Base-by-base conservation (phyloP, 352 stramenopile species). In the Globisporangium nunn region DNA sequence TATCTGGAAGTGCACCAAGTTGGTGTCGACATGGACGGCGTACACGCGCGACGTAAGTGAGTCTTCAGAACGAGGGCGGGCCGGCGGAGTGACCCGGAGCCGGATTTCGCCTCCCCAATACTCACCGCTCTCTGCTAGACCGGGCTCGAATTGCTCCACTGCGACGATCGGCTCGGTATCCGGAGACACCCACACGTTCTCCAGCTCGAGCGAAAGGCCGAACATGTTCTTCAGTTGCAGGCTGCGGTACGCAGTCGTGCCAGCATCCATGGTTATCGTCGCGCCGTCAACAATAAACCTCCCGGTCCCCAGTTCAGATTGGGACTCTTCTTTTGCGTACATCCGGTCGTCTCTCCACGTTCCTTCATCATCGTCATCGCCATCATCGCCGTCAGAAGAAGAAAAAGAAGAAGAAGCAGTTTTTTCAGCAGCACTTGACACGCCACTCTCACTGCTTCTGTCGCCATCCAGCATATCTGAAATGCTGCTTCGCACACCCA, bases 1-100 rank as follows among this genome's bases (percentile, higher is more conserved):
- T 14, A 81, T 67, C 6, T 48, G 58, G 31, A 80, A 65, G 28
- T 61, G 59, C 10, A 70, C 75, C 41, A 67, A 58, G 49, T 80
- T 78, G 11, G 74, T 85, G 45, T 76, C 70, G 14, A 85, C 40
- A 47, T 71, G 52, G 7, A 84, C 46, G 0, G 56, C 45, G 40
- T 74, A 67, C 1, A 59, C 52, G 23, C 63, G 60, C 30, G 59
- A n/a, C 5, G 45, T 23, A 6, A 68, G 28, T 12, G 49, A 8
- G 4, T 48, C 31, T 7, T 56, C 39, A 14, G 53, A 45, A 37
- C 33, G 41, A 6, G 46, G 18, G 14, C n/a, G 18, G 4, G 18
- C 23, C 30, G 50, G 23, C 23, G 68, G 65, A 7, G 48, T 59
- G 28, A 81, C 54, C 33, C 70, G 51, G 43, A 81, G 58, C 10